Evolutionary conservation across 2,329 filamentous ascomycete species (phyloP), one percentile per base, ranked within the genome.

Genomic region (Aspergillus sp.): DNA sequence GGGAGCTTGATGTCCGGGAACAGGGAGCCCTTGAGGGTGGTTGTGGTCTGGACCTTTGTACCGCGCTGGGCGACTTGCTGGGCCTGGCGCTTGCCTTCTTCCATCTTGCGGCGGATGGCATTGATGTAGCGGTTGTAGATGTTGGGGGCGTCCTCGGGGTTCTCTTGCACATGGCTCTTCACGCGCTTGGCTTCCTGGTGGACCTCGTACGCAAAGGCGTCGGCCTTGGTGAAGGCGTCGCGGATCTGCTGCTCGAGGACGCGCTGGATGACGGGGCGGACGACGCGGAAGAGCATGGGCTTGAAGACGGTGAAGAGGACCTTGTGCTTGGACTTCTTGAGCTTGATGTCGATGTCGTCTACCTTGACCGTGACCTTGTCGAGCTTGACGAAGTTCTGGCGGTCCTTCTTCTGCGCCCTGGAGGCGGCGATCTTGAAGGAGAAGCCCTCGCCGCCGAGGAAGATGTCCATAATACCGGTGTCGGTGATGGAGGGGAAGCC

Each of bases 251-350:
- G 92, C 82, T 97, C 94, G 1, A 96, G 80, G 2, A 90, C 90
- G 84, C 95, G 96, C 78, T 95, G 88, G 61, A 99, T 83, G 19
- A 87, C 90, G 38, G 94, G 93, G 52, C 91, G 89, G 70, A 99
- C 86, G 30, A 93, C 87, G 80, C 89, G 92, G 74, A 97, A 85
- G 67, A 96, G 84, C 28, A 98, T 75, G 4, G 93, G 92, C 84
- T 97, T 97, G 83, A 94, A 90, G 43, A 97, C 75, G 58, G 82
- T 82, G 77, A 98, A 97, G 23, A 98, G 84, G 13, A 95, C 73
- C 86, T 97, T 99, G 85, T 98, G 93, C 77, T 90, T 96, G 56
- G 93, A 97, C 83, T 97, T 88, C 84, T 93, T 93, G 67, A 99
- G 78, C 82, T 96, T 97, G 81, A 99, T 89, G 69, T 90, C 86